These are phyloP conservation scores for Coniochaeta hoffmannii DNA, from an alignment of 2,329 filamentous ascomycete genomes.

Conservation along the genomic window DNA sequence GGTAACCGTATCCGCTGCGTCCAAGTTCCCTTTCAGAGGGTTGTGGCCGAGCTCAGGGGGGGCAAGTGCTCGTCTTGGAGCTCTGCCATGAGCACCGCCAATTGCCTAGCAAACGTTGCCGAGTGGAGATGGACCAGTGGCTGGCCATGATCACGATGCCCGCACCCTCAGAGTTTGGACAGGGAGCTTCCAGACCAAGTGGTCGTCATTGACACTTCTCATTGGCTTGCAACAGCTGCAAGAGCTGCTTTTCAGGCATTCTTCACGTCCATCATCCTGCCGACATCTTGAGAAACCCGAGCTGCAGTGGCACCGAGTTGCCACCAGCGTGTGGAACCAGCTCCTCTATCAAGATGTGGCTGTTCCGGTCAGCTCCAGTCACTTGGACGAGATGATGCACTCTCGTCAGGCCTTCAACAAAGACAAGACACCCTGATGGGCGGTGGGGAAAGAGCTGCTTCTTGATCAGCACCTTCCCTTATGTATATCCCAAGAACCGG, in stretches of 20 bases:
- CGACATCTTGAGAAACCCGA: neutral
- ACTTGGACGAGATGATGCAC: neutral
- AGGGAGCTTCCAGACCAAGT: neutral
- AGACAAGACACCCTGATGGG: neutral
- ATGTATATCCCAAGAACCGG: no score
- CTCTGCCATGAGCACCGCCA: neutral
- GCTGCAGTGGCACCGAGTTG: neutral
- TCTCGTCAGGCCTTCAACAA: neutral
- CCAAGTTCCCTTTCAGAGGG: neutral
- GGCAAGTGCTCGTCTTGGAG: neutral
- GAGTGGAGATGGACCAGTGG: neutral
- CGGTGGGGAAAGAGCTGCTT: neutral
- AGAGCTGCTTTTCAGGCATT: neutral
- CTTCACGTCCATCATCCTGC: neutral
- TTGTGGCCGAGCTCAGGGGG: neutral
- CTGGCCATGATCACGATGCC: neutral
- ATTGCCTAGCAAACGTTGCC: neutral
- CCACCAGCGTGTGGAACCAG: neutral
- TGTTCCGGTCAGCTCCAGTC: no score
- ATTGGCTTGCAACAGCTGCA: neutral
- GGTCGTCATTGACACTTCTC: neutral
- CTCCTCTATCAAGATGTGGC: neutral
- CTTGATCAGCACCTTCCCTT: neutral
- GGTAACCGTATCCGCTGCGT: neutral
- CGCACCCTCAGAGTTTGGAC: neutral